phyloP scores from a whole-genome alignment of 2,329 filamentous ascomycete species.

The Ascochyta lentis region DNA sequence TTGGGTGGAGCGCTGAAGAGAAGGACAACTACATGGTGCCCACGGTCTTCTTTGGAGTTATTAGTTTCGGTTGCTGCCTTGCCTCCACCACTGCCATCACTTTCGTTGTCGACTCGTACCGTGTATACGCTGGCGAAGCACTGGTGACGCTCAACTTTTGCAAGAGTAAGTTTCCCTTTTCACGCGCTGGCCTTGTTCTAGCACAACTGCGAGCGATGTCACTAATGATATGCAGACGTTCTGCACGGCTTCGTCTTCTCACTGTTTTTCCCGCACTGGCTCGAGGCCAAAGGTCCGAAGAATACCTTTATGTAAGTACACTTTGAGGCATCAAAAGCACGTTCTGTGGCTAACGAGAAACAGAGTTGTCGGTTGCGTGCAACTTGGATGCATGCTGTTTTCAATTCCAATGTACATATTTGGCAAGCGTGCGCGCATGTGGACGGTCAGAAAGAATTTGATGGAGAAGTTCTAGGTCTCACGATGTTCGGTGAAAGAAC shows the following conservation, averaged over 20 bases:
- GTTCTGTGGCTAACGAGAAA: too few relatives aligned
- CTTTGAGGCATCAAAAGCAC: too few relatives aligned
- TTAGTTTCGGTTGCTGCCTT: constrained; percentile 90
- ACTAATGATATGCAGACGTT: constrained; percentile 60
- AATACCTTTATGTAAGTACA: constrained; percentile 64
- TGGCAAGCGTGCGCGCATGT: constrained; percentile 90
- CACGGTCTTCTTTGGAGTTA: constrained; percentile 88
- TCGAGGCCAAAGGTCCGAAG: constrained; percentile 76
- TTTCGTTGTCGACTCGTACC: constrained; percentile 91
- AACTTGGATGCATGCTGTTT: constrained; percentile 74
- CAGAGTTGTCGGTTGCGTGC: constrained; percentile 79
- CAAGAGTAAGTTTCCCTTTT: constrained; percentile 67
- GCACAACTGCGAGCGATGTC: background rate
- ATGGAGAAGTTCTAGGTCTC: constrained; percentile 74
- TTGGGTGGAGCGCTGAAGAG: constrained; percentile 86
- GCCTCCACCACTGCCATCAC: constrained; percentile 92
- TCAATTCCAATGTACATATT: constrained; percentile 94
- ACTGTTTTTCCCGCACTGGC: constrained; percentile 74
- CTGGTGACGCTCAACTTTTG: constrained; percentile 92
- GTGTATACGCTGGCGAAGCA: constrained; percentile 91
- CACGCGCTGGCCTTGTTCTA: background rate
- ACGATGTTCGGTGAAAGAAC: constrained; percentile 1
- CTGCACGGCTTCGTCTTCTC: constrained; percentile 89
- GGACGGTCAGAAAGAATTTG: constrained; percentile 84
- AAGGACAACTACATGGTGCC: constrained; percentile 87